phyloP scores from a whole-genome alignment of 345 rosid species.

The Salix viminalis region DNA sequence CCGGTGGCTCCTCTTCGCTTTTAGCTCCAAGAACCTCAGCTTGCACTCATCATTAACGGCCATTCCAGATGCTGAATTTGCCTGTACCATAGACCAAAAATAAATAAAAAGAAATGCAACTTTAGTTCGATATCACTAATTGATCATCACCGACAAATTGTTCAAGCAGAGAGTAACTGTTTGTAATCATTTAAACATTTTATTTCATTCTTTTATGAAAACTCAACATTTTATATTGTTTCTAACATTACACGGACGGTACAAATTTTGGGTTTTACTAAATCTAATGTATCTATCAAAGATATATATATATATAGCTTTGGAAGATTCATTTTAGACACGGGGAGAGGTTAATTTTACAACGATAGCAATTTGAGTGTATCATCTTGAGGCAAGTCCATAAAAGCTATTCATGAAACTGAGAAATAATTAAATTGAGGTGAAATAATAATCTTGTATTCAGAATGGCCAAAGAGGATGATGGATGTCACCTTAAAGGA shows the following conservation, averaged over 20 bases:
- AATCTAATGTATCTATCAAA: background rate
- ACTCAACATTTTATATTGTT: background rate
- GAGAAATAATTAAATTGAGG: background rate
- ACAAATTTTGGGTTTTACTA: background rate
- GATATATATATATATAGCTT: background rate
- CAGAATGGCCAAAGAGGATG: background rate
- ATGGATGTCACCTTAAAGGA: background rate
- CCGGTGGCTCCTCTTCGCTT: slow-evolving; percentile 24
- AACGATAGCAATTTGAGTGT: background rate
- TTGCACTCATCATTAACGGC: slow-evolving; percentile 29
- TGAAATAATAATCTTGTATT: background rate
- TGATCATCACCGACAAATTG: background rate
- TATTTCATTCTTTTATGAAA: too few relatives aligned
- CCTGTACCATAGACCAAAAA: background rate
- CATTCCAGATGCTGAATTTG: slow-evolving; percentile 23
- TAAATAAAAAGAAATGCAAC: background rate
- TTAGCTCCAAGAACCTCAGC: slow-evolving; percentile 20
- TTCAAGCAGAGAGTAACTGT: background rate
- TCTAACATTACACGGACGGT: background rate
- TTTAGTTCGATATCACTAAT: background rate
- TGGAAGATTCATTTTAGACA: background rate
- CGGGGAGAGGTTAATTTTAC: background rate
- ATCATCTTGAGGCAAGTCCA: background rate
- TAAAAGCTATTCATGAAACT: background rate
- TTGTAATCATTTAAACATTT: background rate